Evolutionary conservation across 2,329 filamentous ascomycete species (phyloP).

Genomic region (Exserohilum turcica): DNA sequence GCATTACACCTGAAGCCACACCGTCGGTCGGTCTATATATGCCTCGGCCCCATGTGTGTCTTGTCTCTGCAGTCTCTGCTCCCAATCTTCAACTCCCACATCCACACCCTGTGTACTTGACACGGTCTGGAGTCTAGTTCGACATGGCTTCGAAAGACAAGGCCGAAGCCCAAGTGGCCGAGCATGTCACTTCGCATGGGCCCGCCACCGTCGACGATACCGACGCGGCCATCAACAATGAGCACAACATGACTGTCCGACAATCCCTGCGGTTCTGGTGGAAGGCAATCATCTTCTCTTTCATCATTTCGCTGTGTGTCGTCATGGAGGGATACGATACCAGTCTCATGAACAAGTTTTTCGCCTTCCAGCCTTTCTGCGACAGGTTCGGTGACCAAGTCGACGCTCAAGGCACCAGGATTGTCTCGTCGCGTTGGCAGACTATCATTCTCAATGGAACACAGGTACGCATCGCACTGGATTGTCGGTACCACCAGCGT

Average conservation of each 20-base stretch:
- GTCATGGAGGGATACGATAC: constrained; percentile 89
- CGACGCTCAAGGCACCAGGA: constrained; percentile 40
- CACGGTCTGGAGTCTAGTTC: constrained; percentile 3
- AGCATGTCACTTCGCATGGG: constrained; percentile 21
- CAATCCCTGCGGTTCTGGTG: constrained; percentile 80
- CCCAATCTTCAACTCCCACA: background rate
- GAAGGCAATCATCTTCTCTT: constrained; percentile 79
- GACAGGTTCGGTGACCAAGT: constrained; percentile 46
- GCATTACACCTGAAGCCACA: background rate
- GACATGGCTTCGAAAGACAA: constrained; percentile 22
- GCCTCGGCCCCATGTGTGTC: constrained; percentile 6
- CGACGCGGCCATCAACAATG: constrained; percentile 46
- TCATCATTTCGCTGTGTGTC: constrained; percentile 83
- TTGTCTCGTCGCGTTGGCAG: constrained; percentile 52
- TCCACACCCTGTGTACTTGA: background rate
- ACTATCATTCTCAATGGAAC: constrained; percentile 52
- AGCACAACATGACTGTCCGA: constrained; percentile 58
- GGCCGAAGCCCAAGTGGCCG: constrained; percentile 25
- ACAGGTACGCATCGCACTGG: constrained; percentile 31
- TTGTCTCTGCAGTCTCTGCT: background rate
- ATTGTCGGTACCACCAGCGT: background rate
- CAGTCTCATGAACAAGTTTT: constrained; percentile 78
- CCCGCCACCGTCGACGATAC: constrained; percentile 22
- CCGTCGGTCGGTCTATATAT: constrained; percentile 14
- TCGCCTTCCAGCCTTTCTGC: constrained; percentile 52